Conservation (phyloP, 768 basidiomycete genomes). For the Leucosporidium creatinivorum region DNA sequence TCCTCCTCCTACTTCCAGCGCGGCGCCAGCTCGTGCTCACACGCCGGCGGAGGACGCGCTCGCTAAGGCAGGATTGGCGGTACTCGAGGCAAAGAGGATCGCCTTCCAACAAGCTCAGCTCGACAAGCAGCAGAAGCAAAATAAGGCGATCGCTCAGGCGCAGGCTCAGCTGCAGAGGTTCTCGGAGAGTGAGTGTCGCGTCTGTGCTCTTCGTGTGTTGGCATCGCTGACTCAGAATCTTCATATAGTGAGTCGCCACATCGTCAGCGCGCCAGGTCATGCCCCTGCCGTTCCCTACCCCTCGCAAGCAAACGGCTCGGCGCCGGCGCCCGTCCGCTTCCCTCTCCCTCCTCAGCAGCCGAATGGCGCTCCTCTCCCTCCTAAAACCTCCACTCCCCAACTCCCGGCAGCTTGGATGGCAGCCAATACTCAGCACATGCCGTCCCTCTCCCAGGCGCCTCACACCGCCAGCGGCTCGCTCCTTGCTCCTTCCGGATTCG, state of each 20-base stretch:
- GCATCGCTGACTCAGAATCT: too few species aligned
- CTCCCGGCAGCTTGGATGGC: not conserved
- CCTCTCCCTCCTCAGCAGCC: too few species aligned
- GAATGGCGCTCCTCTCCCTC: too few species aligned
- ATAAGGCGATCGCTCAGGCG: not conserved
- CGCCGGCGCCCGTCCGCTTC: not conserved
- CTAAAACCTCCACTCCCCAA: too few species aligned
- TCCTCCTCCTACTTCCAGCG: not conserved
- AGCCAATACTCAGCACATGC: not conserved
- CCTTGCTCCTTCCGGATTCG: too few species aligned
- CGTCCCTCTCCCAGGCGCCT: not conserved
- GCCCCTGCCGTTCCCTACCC: not conserved
- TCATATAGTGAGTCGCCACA: not conserved
- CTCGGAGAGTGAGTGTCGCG: too few species aligned
- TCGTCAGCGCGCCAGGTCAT: not conserved
- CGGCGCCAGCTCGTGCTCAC: not conserved
- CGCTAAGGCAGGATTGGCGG: not conserved
- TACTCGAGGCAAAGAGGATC: not conserved
- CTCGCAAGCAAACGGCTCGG: not conserved
- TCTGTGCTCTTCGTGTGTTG: too few species aligned
- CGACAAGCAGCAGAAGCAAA: constrained; percentile 2
- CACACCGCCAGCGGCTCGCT: too few species aligned
- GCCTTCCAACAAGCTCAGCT: constrained; percentile 1
- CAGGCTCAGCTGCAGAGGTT: constrained; percentile 2
- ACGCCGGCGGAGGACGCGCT: not conserved